Evolutionary conservation across 2,329 filamentous ascomycete species (phyloP), one percentile per base, ranked within the genome.

Genomic region (Penicillium sp.): DNA sequence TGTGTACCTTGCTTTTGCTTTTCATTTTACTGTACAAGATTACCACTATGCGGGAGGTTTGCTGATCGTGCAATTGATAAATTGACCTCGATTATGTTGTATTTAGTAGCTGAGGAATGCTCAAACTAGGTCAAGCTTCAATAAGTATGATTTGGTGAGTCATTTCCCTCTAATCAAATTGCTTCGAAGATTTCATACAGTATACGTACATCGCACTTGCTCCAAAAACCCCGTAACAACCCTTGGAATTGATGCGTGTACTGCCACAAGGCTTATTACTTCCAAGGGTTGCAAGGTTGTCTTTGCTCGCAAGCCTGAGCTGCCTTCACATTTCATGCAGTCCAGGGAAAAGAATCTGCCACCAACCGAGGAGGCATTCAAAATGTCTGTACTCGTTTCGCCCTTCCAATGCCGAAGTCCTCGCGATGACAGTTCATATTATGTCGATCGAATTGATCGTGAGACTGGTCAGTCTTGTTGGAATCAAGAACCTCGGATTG

Each of bases 1-100:
- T 46, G 14, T 39, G n/a, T 46, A 47, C 31, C 25, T 54, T 54
- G 44, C 35, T 46, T 27, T 50, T 31, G 26, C 26, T 31, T 25
- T 55, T 44, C 31, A n/a, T 50, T 35, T 26, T 42, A 43, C 19
- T 56, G 54, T 56, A 52, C 48, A 56, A 55, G 54, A 56, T 29
- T 56, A 56, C 39, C 21, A 55, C 50, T 53, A 43, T 37, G 29
- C 21, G 31, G 23, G 13, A 42, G 31, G 43, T 37, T 52, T 23
- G 26, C 43, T 23, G 21, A 25, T 39, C 14, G 13, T 49, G n/a
- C 29, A 33, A 49, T 16, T 25, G 31, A 35, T 25, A 31, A 35
- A 21, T 33, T 35, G 45, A 48, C 27, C 31, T 23, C 9, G 46
- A 49, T 49, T 49, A 48, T 27, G 16, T 26, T 31, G 8, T 19